Conservation (phyloP, 352 stramenopile species). For the Pythium periplocum region DNA sequence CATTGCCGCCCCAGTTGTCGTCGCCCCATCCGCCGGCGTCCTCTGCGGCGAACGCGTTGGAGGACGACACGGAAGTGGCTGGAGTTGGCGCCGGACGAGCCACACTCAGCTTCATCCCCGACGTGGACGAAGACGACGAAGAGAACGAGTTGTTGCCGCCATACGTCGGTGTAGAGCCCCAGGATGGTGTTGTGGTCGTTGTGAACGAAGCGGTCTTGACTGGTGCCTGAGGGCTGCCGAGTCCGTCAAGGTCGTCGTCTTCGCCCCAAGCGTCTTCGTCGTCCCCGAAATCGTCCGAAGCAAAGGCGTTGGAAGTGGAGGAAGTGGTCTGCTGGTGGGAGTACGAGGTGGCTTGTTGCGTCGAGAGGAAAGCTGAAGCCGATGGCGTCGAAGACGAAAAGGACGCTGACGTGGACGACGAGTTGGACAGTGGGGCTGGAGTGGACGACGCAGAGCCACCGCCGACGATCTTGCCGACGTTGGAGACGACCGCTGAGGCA, state of each 20-base stretch:
- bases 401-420: conserved; percentile 9
- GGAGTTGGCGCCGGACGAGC: conserved; percentile 19
- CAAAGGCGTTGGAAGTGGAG: conserved; percentile 29
- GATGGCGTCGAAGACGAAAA: conserved; percentile 21
- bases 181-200: conserved; percentile 4
- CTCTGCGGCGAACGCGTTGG: conserved; percentile 23
- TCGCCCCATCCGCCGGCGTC: conserved; percentile 43
- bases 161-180: conserved; percentile 4
- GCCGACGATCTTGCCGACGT: conserved; percentile 66
- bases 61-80: conserved; percentile 1
- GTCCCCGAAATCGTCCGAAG: conserved; percentile 37
- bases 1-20: conserved; percentile 62
- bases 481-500: conserved; percentile 56
- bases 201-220: conserved; percentile 19
- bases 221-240: conserved; percentile 35
- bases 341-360: no score
- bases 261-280: conserved; percentile 60
- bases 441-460: conserved; percentile 22
- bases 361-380: conserved; percentile 1
- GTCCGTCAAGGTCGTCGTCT: conserved; percentile 47
- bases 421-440: not conserved
- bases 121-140: conserved; percentile 38
- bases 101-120: conserved; percentile 50
- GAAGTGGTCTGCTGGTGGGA: not conserved
- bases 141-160: conserved; percentile 10